Percentiles rank a stretch among this genome's conserved stretches.
Evolutionary conservation across 345 rosid genomes (phyloP).

Genomic region (Euclidium syriacum): DNA sequence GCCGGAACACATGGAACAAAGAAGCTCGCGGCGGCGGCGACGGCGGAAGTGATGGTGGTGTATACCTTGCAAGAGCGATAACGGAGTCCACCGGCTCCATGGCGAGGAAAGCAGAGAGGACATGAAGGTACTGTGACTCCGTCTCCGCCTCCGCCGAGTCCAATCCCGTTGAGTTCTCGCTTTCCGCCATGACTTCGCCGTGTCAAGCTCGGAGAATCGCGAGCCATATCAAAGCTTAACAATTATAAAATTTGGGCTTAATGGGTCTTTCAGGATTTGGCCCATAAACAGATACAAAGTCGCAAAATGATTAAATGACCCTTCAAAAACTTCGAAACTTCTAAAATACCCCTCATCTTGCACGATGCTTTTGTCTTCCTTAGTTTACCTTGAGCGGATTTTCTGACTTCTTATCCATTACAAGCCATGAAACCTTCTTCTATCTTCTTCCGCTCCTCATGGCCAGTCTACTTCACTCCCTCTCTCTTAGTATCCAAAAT

Average conservation of each 20-base stretch:
- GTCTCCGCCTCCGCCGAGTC: slow-evolving; percentile 17
- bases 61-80: slow-evolving; percentile 53
- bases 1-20: background rate
- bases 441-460: slow-evolving; percentile 32
- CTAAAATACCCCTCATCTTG: background rate
- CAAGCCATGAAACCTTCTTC: slow-evolving; percentile 22
- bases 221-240: background rate
- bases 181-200: slow-evolving; percentile 36
- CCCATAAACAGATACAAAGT: background rate
- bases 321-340: background rate
- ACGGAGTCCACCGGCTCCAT: slow-evolving; percentile 57
- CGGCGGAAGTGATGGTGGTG: background rate
- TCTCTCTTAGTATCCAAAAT: slow-evolving; percentile 35
- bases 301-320: background rate
- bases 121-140: slow-evolving; percentile 37
- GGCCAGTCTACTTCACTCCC: slow-evolving; percentile 58
- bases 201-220: slow-evolving; percentile 5
- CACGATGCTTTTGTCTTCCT: background rate
- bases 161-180: slow-evolving; percentile 8
- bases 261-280: background rate
- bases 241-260: background rate
- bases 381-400: background rate
- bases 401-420: slow-evolving; percentile 18
- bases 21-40: background rate
- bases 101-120: slow-evolving; percentile 67